Conservation (phyloP, 805 yeast species). For the Suhomyces pyralidae region DNA sequence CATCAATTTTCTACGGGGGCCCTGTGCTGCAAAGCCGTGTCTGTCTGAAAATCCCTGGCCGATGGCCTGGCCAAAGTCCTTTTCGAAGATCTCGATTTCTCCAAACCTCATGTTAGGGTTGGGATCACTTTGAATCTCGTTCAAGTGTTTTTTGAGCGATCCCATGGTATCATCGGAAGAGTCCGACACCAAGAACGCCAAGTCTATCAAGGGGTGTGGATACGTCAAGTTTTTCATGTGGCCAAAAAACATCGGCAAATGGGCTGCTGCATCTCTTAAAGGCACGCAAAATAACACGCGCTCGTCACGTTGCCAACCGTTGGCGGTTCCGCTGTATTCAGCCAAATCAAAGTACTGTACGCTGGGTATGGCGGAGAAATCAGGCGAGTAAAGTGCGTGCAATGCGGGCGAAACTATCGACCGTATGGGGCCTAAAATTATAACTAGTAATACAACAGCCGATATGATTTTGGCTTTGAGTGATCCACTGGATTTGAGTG, state of each 20-base stretch:
- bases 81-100: constrained; percentile 80
- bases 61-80: constrained; percentile 88
- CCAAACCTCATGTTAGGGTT: constrained; percentile 70
- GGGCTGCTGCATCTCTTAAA: constrained; percentile 86
- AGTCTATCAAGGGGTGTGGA: constrained; percentile 82
- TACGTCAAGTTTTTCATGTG: constrained; percentile 79
- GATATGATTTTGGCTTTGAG: constrained; percentile 4
- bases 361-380: constrained; percentile 23
- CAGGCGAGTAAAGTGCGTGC: constrained; percentile 28
- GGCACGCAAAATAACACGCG: constrained; percentile 85
- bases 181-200: constrained; percentile 84
- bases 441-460: not conserved
- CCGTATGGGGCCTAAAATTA: constrained; percentile 1
- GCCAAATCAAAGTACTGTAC: constrained; percentile 74
- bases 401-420: not conserved
- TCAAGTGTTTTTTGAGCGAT: constrained; percentile 54
- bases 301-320: constrained; percentile 80
- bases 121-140: constrained; percentile 61
- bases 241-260: constrained; percentile 82
- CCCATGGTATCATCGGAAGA: constrained; percentile 86
- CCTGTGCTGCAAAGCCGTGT: constrained; percentile 95
- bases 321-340: constrained; percentile 58
- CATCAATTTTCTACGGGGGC: constrained; percentile 92
- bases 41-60: constrained; percentile 93
- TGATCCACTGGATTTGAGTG: not conserved